Conservation (phyloP, 192 early-diverging fungal species). For the Backusella morwellensis region DNA sequence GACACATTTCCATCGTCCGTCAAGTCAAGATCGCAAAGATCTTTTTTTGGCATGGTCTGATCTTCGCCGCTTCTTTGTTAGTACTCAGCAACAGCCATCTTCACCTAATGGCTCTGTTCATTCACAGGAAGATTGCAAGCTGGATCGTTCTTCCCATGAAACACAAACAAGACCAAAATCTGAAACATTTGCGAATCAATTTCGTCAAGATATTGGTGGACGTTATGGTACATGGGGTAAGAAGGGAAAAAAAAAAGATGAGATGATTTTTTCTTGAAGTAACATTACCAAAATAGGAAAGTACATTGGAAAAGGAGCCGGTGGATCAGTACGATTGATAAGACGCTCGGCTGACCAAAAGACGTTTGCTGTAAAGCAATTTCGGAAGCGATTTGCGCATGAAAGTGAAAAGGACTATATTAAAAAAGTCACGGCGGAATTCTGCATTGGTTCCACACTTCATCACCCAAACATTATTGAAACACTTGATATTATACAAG, state of each 20-base stretch:
- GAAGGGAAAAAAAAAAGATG: background rate
- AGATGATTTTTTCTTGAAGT: background rate
- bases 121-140: constrained; percentile 5
- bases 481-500: constrained; percentile 74
- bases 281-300: constrained; percentile 14
- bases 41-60: constrained; percentile 28
- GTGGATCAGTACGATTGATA: constrained; percentile 70
- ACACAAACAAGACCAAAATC: background rate
- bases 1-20: constrained; percentile 29
- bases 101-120: constrained; percentile 1
- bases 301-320: constrained; percentile 63
- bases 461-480: constrained; percentile 80
- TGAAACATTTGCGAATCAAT: constrained; percentile 31
- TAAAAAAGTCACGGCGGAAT: constrained; percentile 83
- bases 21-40: constrained; percentile 17
- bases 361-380: constrained; percentile 78
- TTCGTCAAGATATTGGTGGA: constrained; percentile 25
- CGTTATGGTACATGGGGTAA: constrained; percentile 37
- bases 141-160: background rate
- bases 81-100: background rate
- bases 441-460: constrained; percentile 75
- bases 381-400: constrained; percentile 60
- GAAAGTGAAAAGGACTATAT: constrained; percentile 74
- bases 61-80: constrained; percentile 28
- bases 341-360: constrained; percentile 59